These are phyloP conservation scores for Gracilaria vermiculophylla DNA, from an alignment of 23 red algal species.

Conservation along the genomic window DNA sequence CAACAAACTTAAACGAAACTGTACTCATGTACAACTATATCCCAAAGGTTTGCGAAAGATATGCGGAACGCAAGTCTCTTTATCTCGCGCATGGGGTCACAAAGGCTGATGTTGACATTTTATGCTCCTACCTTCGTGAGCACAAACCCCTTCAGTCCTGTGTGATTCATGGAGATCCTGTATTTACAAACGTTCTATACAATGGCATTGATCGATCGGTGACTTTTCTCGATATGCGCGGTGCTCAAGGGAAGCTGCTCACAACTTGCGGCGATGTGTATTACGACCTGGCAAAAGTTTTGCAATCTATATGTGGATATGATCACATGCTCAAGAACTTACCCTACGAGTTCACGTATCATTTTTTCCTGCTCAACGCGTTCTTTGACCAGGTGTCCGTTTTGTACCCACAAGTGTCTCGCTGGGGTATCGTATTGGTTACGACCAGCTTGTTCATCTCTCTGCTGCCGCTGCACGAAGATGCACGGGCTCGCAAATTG, in stretches of 20 bases:
- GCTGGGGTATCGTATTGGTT: background rate
- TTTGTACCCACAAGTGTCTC: background rate
- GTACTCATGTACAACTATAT: conserved; percentile 19
- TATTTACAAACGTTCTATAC: conserved; percentile 33
- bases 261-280: conserved; percentile 21
- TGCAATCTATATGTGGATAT: conserved; percentile 29
- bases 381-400: conserved; percentile 1
- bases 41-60: conserved; percentile 13
- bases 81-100: background rate
- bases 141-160: background rate
- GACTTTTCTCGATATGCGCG: conserved; percentile 22
- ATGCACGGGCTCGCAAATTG: background rate
- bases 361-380: background rate
- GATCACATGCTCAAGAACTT: background rate
- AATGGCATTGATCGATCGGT: background rate
- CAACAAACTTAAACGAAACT: background rate
- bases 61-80: background rate
- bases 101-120: background rate
- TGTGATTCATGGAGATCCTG: conserved; percentile 41
- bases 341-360: background rate
- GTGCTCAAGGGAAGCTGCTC: background rate
- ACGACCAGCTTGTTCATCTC: conserved; percentile 1
- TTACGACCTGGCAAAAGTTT: conserved; percentile 40
- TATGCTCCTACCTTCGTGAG: background rate
- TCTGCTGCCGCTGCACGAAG: background rate